Conservation (phyloP, 345 rosid genomes). For the Microcos paniculata region DNA sequence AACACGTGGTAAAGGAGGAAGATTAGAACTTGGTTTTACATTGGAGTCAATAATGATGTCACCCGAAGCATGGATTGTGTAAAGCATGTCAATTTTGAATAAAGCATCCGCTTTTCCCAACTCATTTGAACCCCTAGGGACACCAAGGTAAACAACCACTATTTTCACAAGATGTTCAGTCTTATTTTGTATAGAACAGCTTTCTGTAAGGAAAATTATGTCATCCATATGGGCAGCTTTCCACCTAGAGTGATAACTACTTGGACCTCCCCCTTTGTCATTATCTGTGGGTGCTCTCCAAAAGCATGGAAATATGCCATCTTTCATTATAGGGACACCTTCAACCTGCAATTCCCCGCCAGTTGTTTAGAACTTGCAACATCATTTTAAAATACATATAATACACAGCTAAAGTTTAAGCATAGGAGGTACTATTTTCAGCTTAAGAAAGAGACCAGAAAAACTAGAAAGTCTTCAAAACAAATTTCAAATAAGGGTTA, state of each 20-base stretch:
- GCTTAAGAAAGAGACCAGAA: neutral
- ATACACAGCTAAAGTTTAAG: neutral
- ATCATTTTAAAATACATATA: neutral
- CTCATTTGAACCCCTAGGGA: slow-evolving; percentile 23
- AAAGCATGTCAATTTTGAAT: slow-evolving; percentile 55
- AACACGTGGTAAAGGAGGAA: slow-evolving; percentile 90
- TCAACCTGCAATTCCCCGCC: slow-evolving; percentile 48
- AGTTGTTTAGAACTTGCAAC: slow-evolving; percentile 6
- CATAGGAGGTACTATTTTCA: neutral
- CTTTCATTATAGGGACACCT: slow-evolving; percentile 66
- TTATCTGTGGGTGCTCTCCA: slow-evolving; percentile 98
- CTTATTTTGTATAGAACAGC: slow-evolving; percentile 53
- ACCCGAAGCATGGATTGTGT: slow-evolving; percentile 69
- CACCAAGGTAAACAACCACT: slow-evolving; percentile 48
- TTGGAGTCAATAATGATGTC: slow-evolving; percentile 66
- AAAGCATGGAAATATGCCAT: slow-evolving; percentile 82
- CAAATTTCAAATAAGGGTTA: neutral
- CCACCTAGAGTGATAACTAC: slow-evolving; percentile 85
- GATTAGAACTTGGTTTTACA: slow-evolving; percentile 60
- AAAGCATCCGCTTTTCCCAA: slow-evolving; percentile 38
- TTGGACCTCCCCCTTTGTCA: slow-evolving; percentile 84
- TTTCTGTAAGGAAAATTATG: slow-evolving; percentile 51
- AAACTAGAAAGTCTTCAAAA: neutral
- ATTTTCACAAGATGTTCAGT: slow-evolving; percentile 50
- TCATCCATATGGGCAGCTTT: slow-evolving; percentile 60